These are phyloP conservation scores for Wickerhamiella azyma DNA, from an alignment of 805 yeast genomes.

Conservation along the genomic window DNA sequence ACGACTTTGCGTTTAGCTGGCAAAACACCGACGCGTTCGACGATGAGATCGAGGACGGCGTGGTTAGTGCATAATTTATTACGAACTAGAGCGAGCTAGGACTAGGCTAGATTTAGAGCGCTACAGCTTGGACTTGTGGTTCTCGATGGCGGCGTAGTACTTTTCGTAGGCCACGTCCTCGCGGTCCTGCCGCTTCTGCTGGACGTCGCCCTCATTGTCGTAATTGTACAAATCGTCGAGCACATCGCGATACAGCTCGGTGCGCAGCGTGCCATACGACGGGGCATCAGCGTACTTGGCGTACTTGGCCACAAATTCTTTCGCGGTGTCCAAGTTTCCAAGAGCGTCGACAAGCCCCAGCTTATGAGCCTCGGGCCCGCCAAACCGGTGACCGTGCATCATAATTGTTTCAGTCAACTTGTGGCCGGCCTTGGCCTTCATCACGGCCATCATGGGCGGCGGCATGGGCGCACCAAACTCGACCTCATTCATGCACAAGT, in stretches of 20 bases:
- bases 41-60: not conserved
- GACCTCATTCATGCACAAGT: slow-evolving; percentile 29
- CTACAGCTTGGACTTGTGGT: not conserved
- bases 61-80: not conserved
- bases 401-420: slow-evolving; percentile 22
- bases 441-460: slow-evolving; percentile 26
- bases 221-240: slow-evolving; percentile 16
- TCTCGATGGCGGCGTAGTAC: not conserved
- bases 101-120: too few species aligned
- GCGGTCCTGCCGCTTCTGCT: slow-evolving; percentile 2
- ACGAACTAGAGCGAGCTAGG: too few species aligned
- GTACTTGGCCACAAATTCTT: slow-evolving; percentile 19
- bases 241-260: slow-evolving; percentile 21
- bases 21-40: not conserved
- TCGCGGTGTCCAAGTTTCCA: slow-evolving; percentile 26
- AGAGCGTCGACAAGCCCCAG: slow-evolving; percentile 38
- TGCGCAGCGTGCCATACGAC: slow-evolving; percentile 23
- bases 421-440: slow-evolving; percentile 23
- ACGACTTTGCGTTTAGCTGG: not conserved
- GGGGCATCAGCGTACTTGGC: slow-evolving; percentile 20
- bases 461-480: slow-evolving; percentile 28
- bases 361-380: slow-evolving; percentile 69
- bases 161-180: slow-evolving; percentile 10
- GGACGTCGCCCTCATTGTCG: slow-evolving; percentile 11
- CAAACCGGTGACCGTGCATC: slow-evolving; percentile 25